These are phyloP conservation scores for Penicillium atrosanguineum DNA, from an alignment of 495 filamentous ascomycete genomes.

Conservation along the genomic window DNA sequence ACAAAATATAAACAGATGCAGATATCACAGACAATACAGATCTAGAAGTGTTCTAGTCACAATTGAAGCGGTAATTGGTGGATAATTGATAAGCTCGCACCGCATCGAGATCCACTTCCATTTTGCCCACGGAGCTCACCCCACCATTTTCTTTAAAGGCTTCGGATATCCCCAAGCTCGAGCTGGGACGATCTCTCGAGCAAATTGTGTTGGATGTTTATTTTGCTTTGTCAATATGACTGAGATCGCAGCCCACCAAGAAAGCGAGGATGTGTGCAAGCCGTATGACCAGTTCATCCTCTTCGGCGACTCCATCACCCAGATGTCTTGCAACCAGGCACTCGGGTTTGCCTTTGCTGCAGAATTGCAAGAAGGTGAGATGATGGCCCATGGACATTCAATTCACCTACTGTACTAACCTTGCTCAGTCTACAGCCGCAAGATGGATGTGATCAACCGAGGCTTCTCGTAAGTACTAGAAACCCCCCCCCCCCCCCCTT, in stretches of 20 bases:
- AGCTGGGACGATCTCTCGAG: not conserved
- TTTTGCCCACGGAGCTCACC: slow-evolving; percentile 17
- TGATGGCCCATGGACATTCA: too few relatives aligned
- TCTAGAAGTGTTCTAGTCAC: not conserved
- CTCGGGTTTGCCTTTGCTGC: slow-evolving; percentile 69
- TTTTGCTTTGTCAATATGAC: slow-evolving; percentile 2
- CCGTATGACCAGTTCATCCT: slow-evolving; percentile 71
- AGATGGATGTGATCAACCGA: slow-evolving; percentile 66
- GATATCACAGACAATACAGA: not conserved
- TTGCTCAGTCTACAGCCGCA: slow-evolving; percentile 55
- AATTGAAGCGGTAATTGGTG: slow-evolving; percentile 10
- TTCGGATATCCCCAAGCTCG: not conserved
- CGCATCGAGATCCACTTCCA: slow-evolving; percentile 14
- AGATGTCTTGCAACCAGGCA: slow-evolving; percentile 55
- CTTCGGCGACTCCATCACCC: slow-evolving; percentile 79
- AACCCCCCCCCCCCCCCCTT: too few relatives aligned
- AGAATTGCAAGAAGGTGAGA: slow-evolving; percentile 67
- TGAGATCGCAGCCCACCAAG: not conserved
- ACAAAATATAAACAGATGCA: not conserved
- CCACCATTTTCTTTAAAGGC: slow-evolving; percentile 15
- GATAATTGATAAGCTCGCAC: slow-evolving; percentile 1
- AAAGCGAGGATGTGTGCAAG: slow-evolving; percentile 19
- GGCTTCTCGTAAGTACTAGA: slow-evolving; percentile 53
- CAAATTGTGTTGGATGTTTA: not conserved
- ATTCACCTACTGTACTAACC: not conserved